phyloP scores from a whole-genome alignment of 2,329 filamentous ascomycete genomes.

The Ophiocordyceps robertsii region DNA sequence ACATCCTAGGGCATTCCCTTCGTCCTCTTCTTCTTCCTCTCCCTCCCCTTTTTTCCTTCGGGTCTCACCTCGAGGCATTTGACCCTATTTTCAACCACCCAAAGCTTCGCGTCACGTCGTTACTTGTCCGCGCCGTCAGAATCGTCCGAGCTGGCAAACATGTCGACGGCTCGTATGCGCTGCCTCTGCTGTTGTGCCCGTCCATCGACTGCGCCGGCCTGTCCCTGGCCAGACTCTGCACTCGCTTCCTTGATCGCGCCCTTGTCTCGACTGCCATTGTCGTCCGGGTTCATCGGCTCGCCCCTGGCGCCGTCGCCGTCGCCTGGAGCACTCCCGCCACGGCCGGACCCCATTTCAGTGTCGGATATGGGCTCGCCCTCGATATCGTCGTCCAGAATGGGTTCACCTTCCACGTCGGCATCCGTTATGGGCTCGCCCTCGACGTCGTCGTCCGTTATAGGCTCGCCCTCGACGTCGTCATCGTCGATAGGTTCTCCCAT shows the following conservation, averaged over 20 bases:
- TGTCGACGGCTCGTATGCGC: constrained; percentile 66
- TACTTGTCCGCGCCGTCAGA: constrained; percentile 5
- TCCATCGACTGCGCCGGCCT: background rate
- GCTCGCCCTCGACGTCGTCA: constrained; percentile 34
- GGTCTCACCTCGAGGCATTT: no score
- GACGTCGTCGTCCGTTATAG: constrained; percentile 19
- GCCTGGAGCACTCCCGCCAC: constrained; percentile 11
- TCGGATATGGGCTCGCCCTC: background rate
- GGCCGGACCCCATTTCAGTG: background rate
- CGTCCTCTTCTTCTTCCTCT: no score
- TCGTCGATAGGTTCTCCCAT: constrained; percentile 28
- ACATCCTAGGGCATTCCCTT: no score
- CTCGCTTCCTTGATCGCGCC: background rate
- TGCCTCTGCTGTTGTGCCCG: constrained; percentile 28
- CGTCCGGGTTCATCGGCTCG: constrained; percentile 4
- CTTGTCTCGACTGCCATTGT: background rate
- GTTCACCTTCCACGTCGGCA: constrained; percentile 24
- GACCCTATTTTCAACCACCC: background rate
- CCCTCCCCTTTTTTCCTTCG: no score
- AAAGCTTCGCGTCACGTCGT: background rate
- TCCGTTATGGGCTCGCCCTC: constrained; percentile 28
- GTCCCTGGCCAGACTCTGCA: background rate
- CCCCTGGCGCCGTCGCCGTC: constrained; percentile 23
- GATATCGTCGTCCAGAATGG: constrained; percentile 19
- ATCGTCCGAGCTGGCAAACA: constrained; percentile 70